Conservation (phyloP, 768 basidiomycete genomes). For the Calocera cornea region DNA sequence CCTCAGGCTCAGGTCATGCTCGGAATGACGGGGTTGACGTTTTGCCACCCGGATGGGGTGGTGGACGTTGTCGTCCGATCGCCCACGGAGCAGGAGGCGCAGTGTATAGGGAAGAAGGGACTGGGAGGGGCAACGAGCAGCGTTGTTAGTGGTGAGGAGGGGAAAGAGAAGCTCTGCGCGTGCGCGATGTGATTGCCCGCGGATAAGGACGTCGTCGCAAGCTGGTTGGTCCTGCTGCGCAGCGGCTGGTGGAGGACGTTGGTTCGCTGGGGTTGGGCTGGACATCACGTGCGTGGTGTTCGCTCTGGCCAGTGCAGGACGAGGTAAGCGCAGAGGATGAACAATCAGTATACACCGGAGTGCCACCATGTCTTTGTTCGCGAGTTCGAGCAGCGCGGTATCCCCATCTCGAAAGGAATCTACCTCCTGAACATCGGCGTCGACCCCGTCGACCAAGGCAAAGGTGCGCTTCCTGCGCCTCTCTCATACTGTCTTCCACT, state of each 20-base stretch:
- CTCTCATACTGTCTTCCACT: background rate
- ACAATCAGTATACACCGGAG: slow-evolving; percentile 9
- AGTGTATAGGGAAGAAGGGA: too few species aligned
- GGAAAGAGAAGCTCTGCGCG: slow-evolving; percentile 13
- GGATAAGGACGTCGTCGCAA: slow-evolving; percentile 11
- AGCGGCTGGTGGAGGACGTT: slow-evolving; percentile 11
- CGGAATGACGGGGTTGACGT: slow-evolving; percentile 10
- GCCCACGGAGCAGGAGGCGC: background rate
- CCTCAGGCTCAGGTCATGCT: slow-evolving; percentile 15
- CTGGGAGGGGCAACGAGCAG: background rate
- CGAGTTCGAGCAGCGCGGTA: slow-evolving; percentile 9
- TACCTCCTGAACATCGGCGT: slow-evolving; percentile 11
- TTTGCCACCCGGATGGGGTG: slow-evolving; percentile 8
- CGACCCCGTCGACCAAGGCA: slow-evolving; percentile 14
- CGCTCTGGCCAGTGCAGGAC: background rate
- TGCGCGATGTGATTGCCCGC: slow-evolving; percentile 16
- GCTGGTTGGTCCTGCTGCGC: slow-evolving; percentile 9
- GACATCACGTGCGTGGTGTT: slow-evolving; percentile 11
- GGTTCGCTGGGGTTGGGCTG: slow-evolving; percentile 12
- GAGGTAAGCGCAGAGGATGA: background rate
- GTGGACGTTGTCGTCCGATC: slow-evolving; percentile 11
- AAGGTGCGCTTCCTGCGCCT: slow-evolving; percentile 7
- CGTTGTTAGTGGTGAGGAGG: background rate
- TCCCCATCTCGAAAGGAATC: slow-evolving; percentile 14
- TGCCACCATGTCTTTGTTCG: slow-evolving; percentile 10